Conservation (phyloP, 805 yeast species). For the Schizosaccharomyces pombe region DNA sequence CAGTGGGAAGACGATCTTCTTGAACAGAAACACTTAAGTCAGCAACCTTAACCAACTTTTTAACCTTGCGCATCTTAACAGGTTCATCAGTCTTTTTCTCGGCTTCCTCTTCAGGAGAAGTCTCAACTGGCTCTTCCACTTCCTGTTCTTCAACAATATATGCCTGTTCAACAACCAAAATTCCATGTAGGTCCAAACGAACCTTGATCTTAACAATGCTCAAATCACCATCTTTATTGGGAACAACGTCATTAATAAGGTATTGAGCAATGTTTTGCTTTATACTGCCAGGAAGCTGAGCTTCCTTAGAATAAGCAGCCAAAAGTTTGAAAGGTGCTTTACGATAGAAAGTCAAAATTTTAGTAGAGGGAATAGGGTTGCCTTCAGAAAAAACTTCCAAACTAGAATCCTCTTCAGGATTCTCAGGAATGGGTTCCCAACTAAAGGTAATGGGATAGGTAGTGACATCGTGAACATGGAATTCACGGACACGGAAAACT, state of each 20-base stretch:
- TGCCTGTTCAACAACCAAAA: conserved; percentile 81
- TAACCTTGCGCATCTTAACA: conserved; percentile 71
- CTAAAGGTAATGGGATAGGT: conserved; percentile 75
- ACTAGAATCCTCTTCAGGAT: conserved; percentile 71
- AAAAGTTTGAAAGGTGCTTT: conserved; percentile 64
- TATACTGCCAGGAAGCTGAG: conserved; percentile 48
- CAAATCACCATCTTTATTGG: conserved; percentile 44
- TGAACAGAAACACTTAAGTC: conserved; percentile 42
- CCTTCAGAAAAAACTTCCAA: conserved; percentile 94
- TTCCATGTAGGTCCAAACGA: conserved; percentile 92
- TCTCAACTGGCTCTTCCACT: conserved; percentile 61
- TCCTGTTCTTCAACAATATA: conserved; percentile 79
- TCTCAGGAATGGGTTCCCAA: conserved; percentile 48
- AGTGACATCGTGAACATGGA: conserved; percentile 91
- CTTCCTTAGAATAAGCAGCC: conserved; percentile 63
- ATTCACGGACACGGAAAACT: conserved; percentile 92
- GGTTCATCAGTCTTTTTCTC: conserved; percentile 18
- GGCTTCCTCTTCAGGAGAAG: conserved; percentile 6
- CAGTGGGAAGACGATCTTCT: conserved; percentile 33
- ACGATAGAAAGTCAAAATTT: conserved; percentile 84
- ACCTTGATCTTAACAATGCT: conserved; percentile 79
- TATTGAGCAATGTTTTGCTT: conserved; percentile 53
- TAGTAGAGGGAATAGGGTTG: conserved; percentile 80
- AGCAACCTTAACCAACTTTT: conserved; percentile 80
- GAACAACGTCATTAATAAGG: conserved; percentile 65